Evolutionary conservation across 75 land plant species (phyloP), one percentile per base, ranked within the genome.

Genomic region (Larix kaempferi): DNA sequence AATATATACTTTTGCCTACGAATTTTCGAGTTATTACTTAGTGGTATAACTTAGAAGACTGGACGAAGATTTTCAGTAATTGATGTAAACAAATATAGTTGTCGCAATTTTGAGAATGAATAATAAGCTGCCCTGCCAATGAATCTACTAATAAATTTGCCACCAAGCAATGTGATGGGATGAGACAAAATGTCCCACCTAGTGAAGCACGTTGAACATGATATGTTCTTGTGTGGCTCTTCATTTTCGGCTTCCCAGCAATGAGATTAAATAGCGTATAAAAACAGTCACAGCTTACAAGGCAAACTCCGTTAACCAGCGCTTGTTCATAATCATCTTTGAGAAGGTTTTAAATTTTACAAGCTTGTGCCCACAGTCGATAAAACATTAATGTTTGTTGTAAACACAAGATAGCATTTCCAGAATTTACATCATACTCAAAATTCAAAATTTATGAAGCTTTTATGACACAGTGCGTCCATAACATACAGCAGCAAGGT

Each of bases 401-500:
- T 44, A 69, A 37, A 44, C 52, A 69, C 73, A 69, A 69, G 73
- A 69, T 69, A 37, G 54, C n/a, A 69, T 39, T 69, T 69, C 41
- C 52, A 69, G 41, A 69, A 69, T 69, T 69, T 69, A 69, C 73
- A 69, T 44, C 21, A 39, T 41, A 39, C 54, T 49, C 54, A 49
- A 69, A 19, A 69, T 44, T 69, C 41, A 41, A 69, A 41, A 11
- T 41, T 41, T 11, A 21, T 69, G 73, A 41, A 69, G 49, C 5
- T 41, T 69, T 84, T 80, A 93, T 74, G 96, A 85, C 27, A 91
- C 96, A 49, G 94, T 89, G 33, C 94, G 86, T 54, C 94, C 96
- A 84, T 91, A 91, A 80, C 96, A 92, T 57, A 91, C 84, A 57
- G 92, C 88, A 25, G 96, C 88, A 59, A 93, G 89, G 80, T 91